phyloP scores from a whole-genome alignment of 306 rosid species.

The Prunus mira region DNA sequence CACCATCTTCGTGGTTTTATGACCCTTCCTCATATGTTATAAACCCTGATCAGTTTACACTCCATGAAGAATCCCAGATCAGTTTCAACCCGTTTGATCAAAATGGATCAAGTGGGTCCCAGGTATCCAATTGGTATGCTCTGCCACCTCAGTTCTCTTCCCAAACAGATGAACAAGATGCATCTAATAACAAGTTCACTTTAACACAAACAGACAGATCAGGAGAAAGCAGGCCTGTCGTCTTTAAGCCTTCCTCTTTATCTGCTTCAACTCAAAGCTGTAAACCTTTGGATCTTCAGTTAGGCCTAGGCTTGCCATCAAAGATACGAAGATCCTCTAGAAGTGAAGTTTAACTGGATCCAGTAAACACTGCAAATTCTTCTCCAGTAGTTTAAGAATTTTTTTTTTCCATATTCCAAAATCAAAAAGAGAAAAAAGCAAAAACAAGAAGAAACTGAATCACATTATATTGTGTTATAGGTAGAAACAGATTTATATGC shows the following conservation, averaged over 20 bases:
- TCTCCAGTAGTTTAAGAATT: slow-evolving; percentile 6
- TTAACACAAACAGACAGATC: slow-evolving; percentile 35
- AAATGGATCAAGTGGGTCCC: slow-evolving; percentile 21
- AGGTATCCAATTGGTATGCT: slow-evolving; percentile 43
- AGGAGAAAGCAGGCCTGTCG: slow-evolving; percentile 22
- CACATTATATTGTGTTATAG: background rate
- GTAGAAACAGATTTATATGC: background rate
- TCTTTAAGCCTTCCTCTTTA: slow-evolving; percentile 40
- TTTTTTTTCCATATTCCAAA: slow-evolving; percentile 19
- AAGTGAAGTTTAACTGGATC: slow-evolving; percentile 29
- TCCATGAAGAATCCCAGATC: slow-evolving; percentile 57
- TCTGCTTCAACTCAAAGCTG: slow-evolving; percentile 47
- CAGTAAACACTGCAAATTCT: slow-evolving; percentile 17
- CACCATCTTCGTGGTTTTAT: slow-evolving; percentile 48
- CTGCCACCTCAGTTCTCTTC: slow-evolving; percentile 11
- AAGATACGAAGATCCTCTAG: slow-evolving; percentile 38
- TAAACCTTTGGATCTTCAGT: slow-evolving; percentile 74
- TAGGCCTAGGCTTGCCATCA: slow-evolving; percentile 54
- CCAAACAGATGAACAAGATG: background rate
- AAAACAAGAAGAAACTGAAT: background rate
- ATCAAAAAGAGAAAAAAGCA: background rate
- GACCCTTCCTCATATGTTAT: slow-evolving; percentile 53
- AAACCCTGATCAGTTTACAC: slow-evolving; percentile 28
- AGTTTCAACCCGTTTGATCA: slow-evolving; percentile 54
- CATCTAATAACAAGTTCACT: slow-evolving; percentile 41